Base-by-base conservation (phyloP, 2,329 filamentous ascomycete genomes). In the Talaromyces sp. region DNA sequence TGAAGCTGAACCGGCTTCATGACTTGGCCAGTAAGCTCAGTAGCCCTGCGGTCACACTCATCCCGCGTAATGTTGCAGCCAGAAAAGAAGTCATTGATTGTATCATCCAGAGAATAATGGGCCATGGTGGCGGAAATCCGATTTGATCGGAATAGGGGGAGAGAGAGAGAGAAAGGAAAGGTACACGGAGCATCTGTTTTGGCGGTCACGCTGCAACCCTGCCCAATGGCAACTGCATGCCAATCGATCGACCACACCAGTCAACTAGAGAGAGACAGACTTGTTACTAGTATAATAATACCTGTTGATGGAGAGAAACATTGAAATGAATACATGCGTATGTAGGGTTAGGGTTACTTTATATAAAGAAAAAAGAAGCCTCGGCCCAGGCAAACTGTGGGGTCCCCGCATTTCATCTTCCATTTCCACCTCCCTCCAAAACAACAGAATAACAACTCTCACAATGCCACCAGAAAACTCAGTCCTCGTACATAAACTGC, bases 61-160 rank as follows among this genome's bases (percentile, higher is more conserved):
- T 63, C 46, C 56, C 54, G 50, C 48, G 62, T 63, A 24, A 63
- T 54, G 31, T 53, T 54, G 26, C 48, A 48, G 38, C 50, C 31
- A 32, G 60, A 62, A 56, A 63, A 62, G 38, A 63, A 65, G 51
- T 52, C 9, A 46, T 63, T 56, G 50, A 65, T 62, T 59, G 54
- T 55, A 41, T 56, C 50, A 1, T 63, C 38, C 17, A 60, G 58
- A 2, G 43, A 35, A 53, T 53, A 43, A 50, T 35, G 57, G 32
- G 43, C 29, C 53, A 57, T 57, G 9, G 19, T 32, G 11, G 32
- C 21, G 46, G 57, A n/a, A 32, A 55, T 31, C 29, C 9, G 29
- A n/a, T n/a, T n/a, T n/a, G n/a, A n/a, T n/a, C n/a, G n/a, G n/a
- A n/a, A 7, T 7, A 10, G 29, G 9, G 9, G 9, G 6, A 31